Evolutionary conservation across 306 rosid species (phyloP), one percentile per base, ranked within the genome.

Genomic region (Crotalaria pallida): DNA sequence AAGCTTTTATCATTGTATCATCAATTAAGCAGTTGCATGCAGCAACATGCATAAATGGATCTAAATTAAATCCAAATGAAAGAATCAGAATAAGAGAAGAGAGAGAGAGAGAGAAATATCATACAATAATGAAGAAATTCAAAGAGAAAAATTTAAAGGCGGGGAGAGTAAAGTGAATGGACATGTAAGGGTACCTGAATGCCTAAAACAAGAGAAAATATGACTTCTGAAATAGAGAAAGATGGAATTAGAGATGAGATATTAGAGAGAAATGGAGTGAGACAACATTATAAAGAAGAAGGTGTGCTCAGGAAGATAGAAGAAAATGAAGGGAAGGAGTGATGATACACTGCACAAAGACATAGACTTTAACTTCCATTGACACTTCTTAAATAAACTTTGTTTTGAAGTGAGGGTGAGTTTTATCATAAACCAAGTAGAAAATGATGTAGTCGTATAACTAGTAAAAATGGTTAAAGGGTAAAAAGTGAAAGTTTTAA

Each of bases 41-140:
- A 31, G 83, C 47, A 67, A 60, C 83, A 79, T 82, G 83, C 86
- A 78, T 33, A 26, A n/a, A 78, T 58, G 40, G 6, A 74, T 69
- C 16, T 13, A 71, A 57, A 18, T 57, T 43, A n/a, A 66, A 68
- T 31, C 23, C 7, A 34, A 26, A 23, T 9, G 48, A 40, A 55
- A 38, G 21, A 67, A 67, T 2, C 24, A 58, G 51, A 75, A n/a
- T 17, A 19, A 19, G 41, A 18, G 51, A 13, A 58, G 58, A 67
- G 26, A 57, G 10, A 36, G 36, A 31, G 31, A 23, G 33, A 59
- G 9, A 72, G 3, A 4, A 31, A 6, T 4, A 50, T 12, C 31
- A 56, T 22, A 1, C 4, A 22, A 57, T 33, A 13, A 57, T 23
- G 34, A 53, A 70, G 44, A 60, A 70, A 6, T 62, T 47, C 6